These are phyloP conservation scores for Viola pubescens DNA, from an alignment of 441 rosid genomes.

Conservation along the genomic window DNA sequence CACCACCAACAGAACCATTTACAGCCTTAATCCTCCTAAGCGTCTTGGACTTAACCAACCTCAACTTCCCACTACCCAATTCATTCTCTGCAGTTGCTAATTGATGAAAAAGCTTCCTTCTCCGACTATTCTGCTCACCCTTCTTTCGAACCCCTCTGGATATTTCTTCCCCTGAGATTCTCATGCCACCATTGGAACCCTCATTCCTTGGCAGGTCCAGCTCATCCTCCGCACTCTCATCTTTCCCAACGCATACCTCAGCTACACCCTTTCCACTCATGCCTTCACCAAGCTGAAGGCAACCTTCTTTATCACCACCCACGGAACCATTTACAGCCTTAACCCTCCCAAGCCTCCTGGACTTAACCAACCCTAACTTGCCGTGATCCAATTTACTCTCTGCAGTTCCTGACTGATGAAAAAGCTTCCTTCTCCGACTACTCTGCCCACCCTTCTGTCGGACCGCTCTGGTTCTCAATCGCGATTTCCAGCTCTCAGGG, in stretches of 20 bases:
- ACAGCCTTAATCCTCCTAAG: slow-evolving; percentile 30
- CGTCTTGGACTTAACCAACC: slow-evolving; percentile 21
- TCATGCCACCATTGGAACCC: slow-evolving; percentile 12
- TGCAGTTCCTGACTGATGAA: slow-evolving; percentile 1
- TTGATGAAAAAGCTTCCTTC: slow-evolving; percentile 42
- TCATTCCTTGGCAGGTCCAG: slow-evolving; percentile 17
- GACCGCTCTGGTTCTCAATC: slow-evolving; percentile 40
- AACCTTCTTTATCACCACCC: slow-evolving; percentile 26
- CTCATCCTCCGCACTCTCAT: slow-evolving; percentile 28
- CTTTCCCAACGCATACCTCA: slow-evolving; percentile 28
- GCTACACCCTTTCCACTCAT: slow-evolving; percentile 18
- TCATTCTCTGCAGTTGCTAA: slow-evolving; percentile 24
- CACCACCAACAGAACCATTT: slow-evolving; percentile 27
- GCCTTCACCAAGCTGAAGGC: not conserved
- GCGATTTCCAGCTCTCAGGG: slow-evolving; percentile 53
- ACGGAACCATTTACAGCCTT: slow-evolving; percentile 28
- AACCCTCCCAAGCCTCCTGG: slow-evolving; percentile 30
- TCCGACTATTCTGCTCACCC: slow-evolving; percentile 4
- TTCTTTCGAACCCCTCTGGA: not conserved
- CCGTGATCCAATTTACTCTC: slow-evolving; percentile 30
- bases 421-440: slow-evolving; percentile 12
- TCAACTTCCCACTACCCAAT: slow-evolving; percentile 20
- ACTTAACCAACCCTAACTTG: slow-evolving; percentile 16
- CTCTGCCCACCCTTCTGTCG: too few species aligned
- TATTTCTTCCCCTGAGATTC: slow-evolving; percentile 17